A percentile compares a stretch with the other conserved stretches of the same genome.
Evolutionary conservation across 208 protist species (phyloP).

Genomic region (Leishmania tarentolae): DNA sequence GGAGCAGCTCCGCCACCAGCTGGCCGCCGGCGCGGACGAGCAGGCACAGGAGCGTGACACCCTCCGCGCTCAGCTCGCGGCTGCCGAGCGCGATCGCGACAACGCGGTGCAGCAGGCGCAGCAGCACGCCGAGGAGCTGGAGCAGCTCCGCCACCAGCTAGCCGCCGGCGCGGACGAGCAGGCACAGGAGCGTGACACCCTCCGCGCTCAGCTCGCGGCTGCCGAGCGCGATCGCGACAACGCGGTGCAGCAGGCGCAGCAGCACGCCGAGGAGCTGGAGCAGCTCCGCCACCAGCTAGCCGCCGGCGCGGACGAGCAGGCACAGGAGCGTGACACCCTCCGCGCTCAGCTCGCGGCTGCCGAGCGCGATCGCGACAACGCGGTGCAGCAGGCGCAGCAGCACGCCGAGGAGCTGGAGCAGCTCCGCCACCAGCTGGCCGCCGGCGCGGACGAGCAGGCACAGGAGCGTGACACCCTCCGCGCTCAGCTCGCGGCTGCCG

Average conservation of each 20-base stretch:
- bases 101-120: too few species aligned
- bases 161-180: not conserved
- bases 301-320: too few species aligned
- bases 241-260: too few species aligned
- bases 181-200: not conserved
- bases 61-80: too few species aligned
- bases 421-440: not conserved
- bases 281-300: too few species aligned
- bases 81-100: too few species aligned
- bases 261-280: not conserved
- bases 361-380: too few species aligned
- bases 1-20: not conserved
- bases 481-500: not conserved
- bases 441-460: not conserved
- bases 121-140: constrained; percentile 5
- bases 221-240: too few species aligned
- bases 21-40: not conserved
- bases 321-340: too few species aligned
- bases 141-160: not conserved
- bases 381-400: not conserved
- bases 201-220: too few species aligned
- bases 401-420: not conserved
- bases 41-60: not conserved
- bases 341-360: too few species aligned
- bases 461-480: not conserved